A percentile compares a stretch with the other conserved stretches of the same genome.
Evolutionary conservation across 148 eudicot species (phyloP).

Genomic region (Diospyros kaki): DNA sequence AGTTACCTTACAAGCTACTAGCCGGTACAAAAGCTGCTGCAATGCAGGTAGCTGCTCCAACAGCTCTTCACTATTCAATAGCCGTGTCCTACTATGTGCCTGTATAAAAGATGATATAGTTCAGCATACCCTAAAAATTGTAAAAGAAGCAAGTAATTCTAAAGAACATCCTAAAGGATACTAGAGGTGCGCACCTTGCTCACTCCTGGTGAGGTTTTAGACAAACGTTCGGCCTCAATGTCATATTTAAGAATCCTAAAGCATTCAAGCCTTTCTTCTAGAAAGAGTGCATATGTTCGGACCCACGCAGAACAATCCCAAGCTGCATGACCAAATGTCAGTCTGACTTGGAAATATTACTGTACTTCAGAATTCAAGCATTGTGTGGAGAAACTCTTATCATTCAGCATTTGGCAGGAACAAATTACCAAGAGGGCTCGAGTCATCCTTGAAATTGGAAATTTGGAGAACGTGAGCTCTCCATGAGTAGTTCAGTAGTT

Average conservation of each 20-base stretch:
- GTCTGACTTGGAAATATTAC: neutral
- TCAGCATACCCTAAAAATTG: neutral
- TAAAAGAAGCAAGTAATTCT: neutral
- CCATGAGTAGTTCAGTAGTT: slow-evolving; percentile 65
- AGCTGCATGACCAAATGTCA: slow-evolving; percentile 34
- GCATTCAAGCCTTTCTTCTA: slow-evolving; percentile 94
- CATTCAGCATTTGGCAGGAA: neutral
- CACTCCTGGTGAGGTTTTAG: slow-evolving; percentile 63
- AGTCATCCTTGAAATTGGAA: slow-evolving; percentile 92
- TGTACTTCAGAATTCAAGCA: neutral
- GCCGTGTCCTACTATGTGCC: slow-evolving; percentile 81
- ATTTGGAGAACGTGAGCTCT: slow-evolving; percentile 74
- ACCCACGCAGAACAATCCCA: slow-evolving; percentile 99
- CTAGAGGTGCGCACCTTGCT: slow-evolving; percentile 46
- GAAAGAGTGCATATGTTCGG: slow-evolving; percentile 81
- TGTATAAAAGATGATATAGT: slow-evolving; percentile 13
- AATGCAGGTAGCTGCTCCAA: slow-evolving; percentile 88
- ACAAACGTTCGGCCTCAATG: slow-evolving; percentile 69
- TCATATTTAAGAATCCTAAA: slow-evolving; percentile 73
- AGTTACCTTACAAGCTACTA: slow-evolving; percentile 76
- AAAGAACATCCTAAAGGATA: neutral
- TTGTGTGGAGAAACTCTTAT: neutral
- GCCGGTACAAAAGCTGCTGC: slow-evolving; percentile 80
- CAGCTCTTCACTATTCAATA: slow-evolving; percentile 59
- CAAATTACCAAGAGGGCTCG: slow-evolving; percentile 76